Base-by-base conservation (phyloP, 2,329 filamentous ascomycete species). In the Ustilaginoidea virens region DNA sequence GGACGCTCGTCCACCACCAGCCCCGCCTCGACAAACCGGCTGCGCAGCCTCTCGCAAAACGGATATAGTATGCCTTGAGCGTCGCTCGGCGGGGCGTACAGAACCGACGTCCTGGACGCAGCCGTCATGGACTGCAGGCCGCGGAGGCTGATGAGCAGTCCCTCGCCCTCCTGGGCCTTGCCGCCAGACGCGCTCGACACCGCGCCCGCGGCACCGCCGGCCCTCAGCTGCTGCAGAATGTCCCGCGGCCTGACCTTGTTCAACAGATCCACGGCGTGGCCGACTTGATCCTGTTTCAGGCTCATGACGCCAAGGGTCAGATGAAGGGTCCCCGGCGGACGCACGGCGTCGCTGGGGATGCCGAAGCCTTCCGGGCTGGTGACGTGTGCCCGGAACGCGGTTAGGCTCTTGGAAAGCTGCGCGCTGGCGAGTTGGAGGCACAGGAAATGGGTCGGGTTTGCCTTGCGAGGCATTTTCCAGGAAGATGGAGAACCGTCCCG, bases 231-330 rank as follows among this genome's bases (percentile, higher is more conserved):
- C 5, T 45, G 43, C 5, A 67, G 47, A 4, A 62, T 45, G 12
- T 57, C 52, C n/a, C 42, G 52, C 32, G 51, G 53, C 31, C 42
- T 42, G 18, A 67, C 39, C 11, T 44, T 40, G 29, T 37, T 42
- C 14, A 67, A 45, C 23, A 63, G 35, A 21, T 48, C 49, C 10
- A 53, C 43, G 2, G 65, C 64, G 22, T 41, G 49, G 4, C 53
- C 53, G 5, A 68, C 37, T 4, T 65, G 59, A 3, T 59, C 51
- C 3, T 56, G 60, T 3, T 60, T 52, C 7, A 93, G 64, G 38
- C 68, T 77, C 79, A 94, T 86, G 2, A 92, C 80, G 0, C 85
- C 86, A 0, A 94, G 61, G 0, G 86, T 94, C 3, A 92, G 58
- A 52, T 96, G 87, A 27, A 94, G 53, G 1, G 83, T 85, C 1